phyloP scores from a whole-genome alignment of 306 rosid genomes.

The Mucuna pruriens region DNA sequence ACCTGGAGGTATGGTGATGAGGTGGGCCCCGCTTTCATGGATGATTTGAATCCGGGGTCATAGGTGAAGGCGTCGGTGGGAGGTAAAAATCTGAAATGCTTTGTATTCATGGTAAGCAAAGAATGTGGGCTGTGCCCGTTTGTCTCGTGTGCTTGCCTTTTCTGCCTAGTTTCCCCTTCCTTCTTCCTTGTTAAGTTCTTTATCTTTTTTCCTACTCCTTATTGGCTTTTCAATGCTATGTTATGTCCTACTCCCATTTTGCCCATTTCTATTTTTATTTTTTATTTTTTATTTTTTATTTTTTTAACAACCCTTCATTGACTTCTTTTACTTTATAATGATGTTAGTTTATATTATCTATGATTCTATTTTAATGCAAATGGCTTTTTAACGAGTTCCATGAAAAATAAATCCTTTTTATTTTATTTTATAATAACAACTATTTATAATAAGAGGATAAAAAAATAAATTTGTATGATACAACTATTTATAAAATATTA shows the following conservation, averaged over 20 bases:
- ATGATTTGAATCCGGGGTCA: background rate
- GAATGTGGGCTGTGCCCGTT: conserved; percentile 22
- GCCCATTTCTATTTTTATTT: background rate
- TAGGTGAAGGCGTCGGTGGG: conserved; percentile 32
- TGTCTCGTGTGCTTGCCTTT: conserved; percentile 18
- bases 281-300: background rate
- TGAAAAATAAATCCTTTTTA: background rate
- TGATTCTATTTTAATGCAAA: background rate
- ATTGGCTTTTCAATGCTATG: background rate
- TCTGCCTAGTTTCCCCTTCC: background rate
- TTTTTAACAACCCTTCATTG: background rate
- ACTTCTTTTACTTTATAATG: background rate
- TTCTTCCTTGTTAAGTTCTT: background rate
- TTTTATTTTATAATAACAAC: too few relatives aligned
- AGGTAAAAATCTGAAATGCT: conserved; percentile 8
- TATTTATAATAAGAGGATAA: too few relatives aligned
- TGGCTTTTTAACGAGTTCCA: background rate
- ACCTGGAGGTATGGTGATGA: background rate
- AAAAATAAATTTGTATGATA: too few relatives aligned
- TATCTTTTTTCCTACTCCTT: background rate
- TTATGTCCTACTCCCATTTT: background rate
- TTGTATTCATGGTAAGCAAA: conserved; percentile 30
- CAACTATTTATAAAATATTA: too few relatives aligned
- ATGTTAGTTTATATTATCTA: background rate
- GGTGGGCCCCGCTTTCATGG: conserved; percentile 23